A percentile compares a stretch with the other conserved stretches of the same genome.
Conservation (phyloP, 805 yeast genomes). For the Ascoidea asiatica region DNA sequence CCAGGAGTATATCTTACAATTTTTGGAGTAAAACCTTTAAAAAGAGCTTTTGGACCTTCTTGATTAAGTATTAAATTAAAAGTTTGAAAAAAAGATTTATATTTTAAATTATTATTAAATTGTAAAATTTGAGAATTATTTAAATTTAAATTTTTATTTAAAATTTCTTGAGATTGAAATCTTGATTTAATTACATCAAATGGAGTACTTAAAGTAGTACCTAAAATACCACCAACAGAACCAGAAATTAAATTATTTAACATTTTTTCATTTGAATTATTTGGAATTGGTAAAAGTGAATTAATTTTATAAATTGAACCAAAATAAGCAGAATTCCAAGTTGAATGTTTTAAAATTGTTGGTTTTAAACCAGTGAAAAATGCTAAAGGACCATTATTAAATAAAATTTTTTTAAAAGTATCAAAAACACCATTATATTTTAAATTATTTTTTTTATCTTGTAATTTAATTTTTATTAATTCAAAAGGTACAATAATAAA, state of each 20-base stretch:
- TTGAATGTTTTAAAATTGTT: conserved; percentile 88
- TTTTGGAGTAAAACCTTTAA: conserved; percentile 95
- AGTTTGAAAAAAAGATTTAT: conserved; percentile 86
- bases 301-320: conserved; percentile 87
- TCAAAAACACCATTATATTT: conserved; percentile 74
- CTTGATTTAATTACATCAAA: conserved; percentile 74
- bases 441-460: conserved; percentile 53
- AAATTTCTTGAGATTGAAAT: conserved; percentile 61
- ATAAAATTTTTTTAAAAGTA: conserved; percentile 59
- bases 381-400: conserved; percentile 64
- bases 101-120: conserved; percentile 71
- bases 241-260: conserved; percentile 67
- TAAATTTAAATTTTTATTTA: conserved; percentile 64
- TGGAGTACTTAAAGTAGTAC: conserved; percentile 69
- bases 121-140: no score
- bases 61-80: conserved; percentile 63
- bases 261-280: conserved; percentile 56
- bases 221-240: conserved; percentile 70
- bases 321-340: conserved; percentile 96
- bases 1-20: conserved; percentile 98
- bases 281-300: conserved; percentile 61
- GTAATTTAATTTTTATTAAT: conserved; percentile 83
- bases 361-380: conserved; percentile 91
- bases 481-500: conserved; percentile 98
- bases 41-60: conserved; percentile 86